phyloP scores from a whole-genome alignment of 306 rosid species.

The Citrullus amarus region DNA sequence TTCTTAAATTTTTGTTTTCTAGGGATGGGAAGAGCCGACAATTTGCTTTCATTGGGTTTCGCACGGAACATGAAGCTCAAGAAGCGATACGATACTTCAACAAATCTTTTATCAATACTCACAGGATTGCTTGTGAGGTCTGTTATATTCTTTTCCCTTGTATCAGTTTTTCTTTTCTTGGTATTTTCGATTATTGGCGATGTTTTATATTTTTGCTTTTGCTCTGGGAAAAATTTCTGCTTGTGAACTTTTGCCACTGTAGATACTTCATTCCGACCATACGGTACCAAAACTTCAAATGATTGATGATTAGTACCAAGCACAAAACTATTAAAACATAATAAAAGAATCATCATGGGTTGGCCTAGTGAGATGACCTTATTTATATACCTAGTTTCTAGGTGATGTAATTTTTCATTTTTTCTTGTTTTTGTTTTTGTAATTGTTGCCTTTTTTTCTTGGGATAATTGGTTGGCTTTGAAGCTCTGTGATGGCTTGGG shows the following conservation, averaged over 20 bases:
- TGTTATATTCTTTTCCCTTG: constrained; percentile 1
- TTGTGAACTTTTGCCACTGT: background rate
- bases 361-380: background rate
- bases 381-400: background rate
- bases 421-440: background rate
- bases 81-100: constrained; percentile 66
- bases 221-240: background rate
- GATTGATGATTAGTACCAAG: background rate
- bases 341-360: background rate
- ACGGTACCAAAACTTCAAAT: background rate
- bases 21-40: constrained; percentile 77
- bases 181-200: background rate
- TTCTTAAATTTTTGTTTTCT: background rate
- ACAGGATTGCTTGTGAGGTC: constrained; percentile 65
- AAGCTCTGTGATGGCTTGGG: background rate
- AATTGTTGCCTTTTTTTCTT: background rate
- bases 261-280: background rate
- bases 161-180: background rate
- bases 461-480: background rate
- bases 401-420: background rate
- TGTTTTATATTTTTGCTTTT: background rate
- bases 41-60: constrained; percentile 72
- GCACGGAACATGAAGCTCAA: constrained; percentile 47
- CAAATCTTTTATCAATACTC: constrained; percentile 41
- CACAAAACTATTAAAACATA: background rate